These are phyloP conservation scores for Ambrosiella beaveri DNA, from an alignment of 2,329 filamentous ascomycete genomes.

Conservation along the genomic window DNA sequence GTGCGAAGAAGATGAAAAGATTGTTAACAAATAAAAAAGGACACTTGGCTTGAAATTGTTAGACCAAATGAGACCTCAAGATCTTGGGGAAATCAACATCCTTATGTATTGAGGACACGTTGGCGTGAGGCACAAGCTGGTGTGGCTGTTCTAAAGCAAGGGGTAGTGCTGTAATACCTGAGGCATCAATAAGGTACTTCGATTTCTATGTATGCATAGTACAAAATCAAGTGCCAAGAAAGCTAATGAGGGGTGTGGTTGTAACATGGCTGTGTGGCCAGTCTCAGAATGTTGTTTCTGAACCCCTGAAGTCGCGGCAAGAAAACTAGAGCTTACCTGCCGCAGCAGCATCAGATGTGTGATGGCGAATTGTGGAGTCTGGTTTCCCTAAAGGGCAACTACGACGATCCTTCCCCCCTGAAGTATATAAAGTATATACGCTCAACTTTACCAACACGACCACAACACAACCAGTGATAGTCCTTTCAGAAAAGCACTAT, in stretches of 20 bases:
- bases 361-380: not conserved
- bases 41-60: conserved; percentile 12
- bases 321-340: not conserved
- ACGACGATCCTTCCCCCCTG: not conserved
- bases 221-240: not conserved
- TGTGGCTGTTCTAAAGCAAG: conserved; percentile 2
- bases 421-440: not conserved
- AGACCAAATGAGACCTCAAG: not conserved
- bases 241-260: not conserved
- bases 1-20: not conserved
- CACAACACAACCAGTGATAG: too few relatives aligned
- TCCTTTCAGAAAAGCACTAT: too few relatives aligned
- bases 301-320: conserved; percentile 7
- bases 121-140: not conserved
- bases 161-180: conserved; percentile 2
- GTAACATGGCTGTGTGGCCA: conserved; percentile 4
- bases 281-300: not conserved
- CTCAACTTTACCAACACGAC: too few relatives aligned
- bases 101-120: conserved; percentile 15
- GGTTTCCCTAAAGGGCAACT: conserved; percentile 2
- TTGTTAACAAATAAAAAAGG: conserved; percentile 4
- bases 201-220: not conserved
- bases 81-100: conserved; percentile 9
- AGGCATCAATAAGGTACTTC: conserved; percentile 11
- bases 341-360: not conserved